Evolutionary conservation across 73 alveolate species (phyloP).

Genomic region (Durusdinium trenchii): DNA sequence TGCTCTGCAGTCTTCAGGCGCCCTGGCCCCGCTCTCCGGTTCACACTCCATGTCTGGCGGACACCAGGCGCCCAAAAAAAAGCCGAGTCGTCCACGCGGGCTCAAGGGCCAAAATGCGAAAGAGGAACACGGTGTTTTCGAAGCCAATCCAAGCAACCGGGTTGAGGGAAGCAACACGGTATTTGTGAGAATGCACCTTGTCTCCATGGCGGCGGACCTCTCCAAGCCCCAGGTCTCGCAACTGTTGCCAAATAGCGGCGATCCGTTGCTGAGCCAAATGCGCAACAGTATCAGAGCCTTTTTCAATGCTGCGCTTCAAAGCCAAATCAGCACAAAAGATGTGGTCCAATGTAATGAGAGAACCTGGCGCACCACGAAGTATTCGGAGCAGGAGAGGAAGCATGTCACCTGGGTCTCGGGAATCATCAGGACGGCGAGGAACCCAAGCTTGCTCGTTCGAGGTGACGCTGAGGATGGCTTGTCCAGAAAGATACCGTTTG

Average conservation of each 20-base stretch:
- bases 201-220: not conserved
- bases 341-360: not conserved
- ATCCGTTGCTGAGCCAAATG: not conserved
- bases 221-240: not conserved
- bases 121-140: constrained; percentile 10
- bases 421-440: not conserved
- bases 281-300: not conserved
- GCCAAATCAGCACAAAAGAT: not conserved
- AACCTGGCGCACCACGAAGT: constrained; percentile 17
- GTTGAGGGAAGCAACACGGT: not conserved
- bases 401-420: not conserved
- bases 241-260: not conserved
- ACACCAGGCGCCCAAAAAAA: not conserved
- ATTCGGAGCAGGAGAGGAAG: not conserved
- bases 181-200: not conserved
- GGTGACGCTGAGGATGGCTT: constrained; percentile 45
- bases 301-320: not conserved
- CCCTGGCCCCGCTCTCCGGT: no score
- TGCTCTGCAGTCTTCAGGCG: no score
- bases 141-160: constrained; percentile 17
- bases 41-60: no score
- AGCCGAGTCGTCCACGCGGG: not conserved
- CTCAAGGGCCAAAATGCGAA: not conserved
- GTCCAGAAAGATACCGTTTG: constrained; percentile 22
- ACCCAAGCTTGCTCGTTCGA: constrained; percentile 26